These are phyloP conservation scores for Trametes cubensis DNA, from an alignment of 768 basidiomycete species.

Conservation along the genomic window DNA sequence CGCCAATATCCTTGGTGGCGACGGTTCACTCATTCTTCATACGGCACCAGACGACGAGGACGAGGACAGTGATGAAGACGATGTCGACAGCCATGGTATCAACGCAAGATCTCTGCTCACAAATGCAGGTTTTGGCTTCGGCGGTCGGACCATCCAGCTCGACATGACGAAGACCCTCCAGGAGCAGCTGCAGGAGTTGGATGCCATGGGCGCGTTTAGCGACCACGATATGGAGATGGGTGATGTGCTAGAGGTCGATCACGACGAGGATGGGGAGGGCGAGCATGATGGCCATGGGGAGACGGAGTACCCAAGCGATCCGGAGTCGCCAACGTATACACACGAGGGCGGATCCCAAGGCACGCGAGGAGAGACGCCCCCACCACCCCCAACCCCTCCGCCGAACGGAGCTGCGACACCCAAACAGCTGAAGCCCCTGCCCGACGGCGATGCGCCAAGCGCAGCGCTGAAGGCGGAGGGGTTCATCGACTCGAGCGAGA, in stretches of 20 bases:
- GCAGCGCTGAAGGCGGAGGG: constrained; percentile 62
- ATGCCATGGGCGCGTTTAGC: constrained; percentile 52
- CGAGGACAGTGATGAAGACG: constrained; percentile 64
- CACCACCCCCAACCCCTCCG: constrained; percentile 47
- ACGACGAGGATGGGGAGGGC: constrained; percentile 35
- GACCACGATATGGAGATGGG: constrained; percentile 29
- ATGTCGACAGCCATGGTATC: constrained; percentile 51
- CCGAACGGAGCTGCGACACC: constrained; percentile 52
- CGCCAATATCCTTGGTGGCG: constrained; percentile 57
- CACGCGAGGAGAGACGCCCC: constrained; percentile 46
- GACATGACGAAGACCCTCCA: constrained; percentile 61
- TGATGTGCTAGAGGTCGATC: constrained; percentile 40
- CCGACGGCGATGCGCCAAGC: constrained; percentile 57
- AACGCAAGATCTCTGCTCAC: constrained; percentile 49
- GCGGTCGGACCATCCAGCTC: constrained; percentile 30
- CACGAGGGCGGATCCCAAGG: constrained; percentile 17
- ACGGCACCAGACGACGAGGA: constrained; percentile 45
- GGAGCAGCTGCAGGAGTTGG: constrained; percentile 64
- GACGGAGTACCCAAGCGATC: constrained; percentile 30
- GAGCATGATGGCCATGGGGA: constrained; percentile 37
- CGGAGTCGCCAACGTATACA: constrained; percentile 20
- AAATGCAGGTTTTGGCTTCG: constrained; percentile 47
- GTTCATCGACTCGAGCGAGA: constrained; percentile 67
- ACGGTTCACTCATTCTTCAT: constrained; percentile 37
- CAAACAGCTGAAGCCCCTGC: constrained; percentile 51